phyloP scores from a whole-genome alignment of 805 yeast species.

The Danielozyma ontarioensis region DNA sequence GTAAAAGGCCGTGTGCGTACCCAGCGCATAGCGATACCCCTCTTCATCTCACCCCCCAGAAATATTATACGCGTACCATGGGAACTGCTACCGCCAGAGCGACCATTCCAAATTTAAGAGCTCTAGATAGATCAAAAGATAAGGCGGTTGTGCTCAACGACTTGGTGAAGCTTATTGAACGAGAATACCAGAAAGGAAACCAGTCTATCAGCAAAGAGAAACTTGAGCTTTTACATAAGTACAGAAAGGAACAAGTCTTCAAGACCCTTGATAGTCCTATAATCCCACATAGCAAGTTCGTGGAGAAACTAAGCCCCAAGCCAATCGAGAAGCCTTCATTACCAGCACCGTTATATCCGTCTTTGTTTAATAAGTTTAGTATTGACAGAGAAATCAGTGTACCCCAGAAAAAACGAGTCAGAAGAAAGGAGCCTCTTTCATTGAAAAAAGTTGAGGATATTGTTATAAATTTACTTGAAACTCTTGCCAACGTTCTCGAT shows the following conservation, averaged over 20 bases:
- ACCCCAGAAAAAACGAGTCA: constrained; percentile 1
- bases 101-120: not conserved
- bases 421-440: constrained; percentile 12
- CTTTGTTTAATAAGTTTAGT: constrained; percentile 27
- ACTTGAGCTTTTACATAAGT: constrained; percentile 23
- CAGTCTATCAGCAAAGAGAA: constrained; percentile 33
- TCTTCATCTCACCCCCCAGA: no score
- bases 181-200: constrained; percentile 35
- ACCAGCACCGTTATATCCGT: constrained; percentile 29
- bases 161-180: constrained; percentile 26
- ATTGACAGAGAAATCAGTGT: constrained; percentile 1
- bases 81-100: not conserved
- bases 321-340: constrained; percentile 10
- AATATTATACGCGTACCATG: no score
- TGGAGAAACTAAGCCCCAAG: not conserved
- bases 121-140: not conserved
- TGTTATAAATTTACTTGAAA: constrained; percentile 27
- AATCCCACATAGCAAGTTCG: constrained; percentile 4
- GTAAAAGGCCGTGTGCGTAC: no score
- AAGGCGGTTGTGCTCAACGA: constrained; percentile 10
- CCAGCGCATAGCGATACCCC: no score
- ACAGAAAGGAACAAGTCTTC: constrained; percentile 13
- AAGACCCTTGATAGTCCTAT: constrained; percentile 1
- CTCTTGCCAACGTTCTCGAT: constrained; percentile 34
- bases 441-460: constrained; percentile 26